Conservation (phyloP, 2,329 filamentous ascomycete genomes). For the Trichoderma hamatum region DNA sequence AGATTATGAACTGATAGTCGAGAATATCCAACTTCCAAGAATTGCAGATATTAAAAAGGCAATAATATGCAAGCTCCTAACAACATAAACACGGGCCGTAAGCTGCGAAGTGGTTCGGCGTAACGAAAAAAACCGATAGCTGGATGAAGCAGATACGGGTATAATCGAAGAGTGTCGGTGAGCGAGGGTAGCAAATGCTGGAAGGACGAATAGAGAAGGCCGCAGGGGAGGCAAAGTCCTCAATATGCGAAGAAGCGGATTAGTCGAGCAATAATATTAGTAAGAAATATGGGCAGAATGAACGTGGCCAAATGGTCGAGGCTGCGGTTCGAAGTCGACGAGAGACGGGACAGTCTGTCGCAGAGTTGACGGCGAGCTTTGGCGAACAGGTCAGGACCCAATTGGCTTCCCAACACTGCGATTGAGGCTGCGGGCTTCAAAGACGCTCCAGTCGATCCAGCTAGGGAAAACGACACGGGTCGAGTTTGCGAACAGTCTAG, state of each 20-base stretch:
- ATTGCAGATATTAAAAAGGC: conserved; percentile 21
- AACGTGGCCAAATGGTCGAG: conserved; percentile 36
- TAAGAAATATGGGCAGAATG: conserved; percentile 39
- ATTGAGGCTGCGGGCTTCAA: conserved; percentile 16
- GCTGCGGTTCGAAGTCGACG: conserved; percentile 33
- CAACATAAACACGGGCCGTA: conserved; percentile 19
- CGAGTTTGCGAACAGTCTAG: conserved; percentile 15
- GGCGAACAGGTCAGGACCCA: conserved; percentile 36
- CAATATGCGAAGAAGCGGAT: conserved; percentile 19
- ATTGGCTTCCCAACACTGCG: conserved; percentile 30
- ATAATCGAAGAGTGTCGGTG: conserved; percentile 26
- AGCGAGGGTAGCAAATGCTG: conserved; percentile 27
- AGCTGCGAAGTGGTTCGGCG: conserved; percentile 23
- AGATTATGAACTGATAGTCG: conserved; percentile 23
- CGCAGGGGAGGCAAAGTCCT: conserved; percentile 13
- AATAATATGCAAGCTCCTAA: conserved; percentile 21
- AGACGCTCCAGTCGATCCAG: conserved; percentile 20
- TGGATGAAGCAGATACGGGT: conserved; percentile 13
- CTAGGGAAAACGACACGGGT: conserved; percentile 24
- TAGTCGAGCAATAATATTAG: conserved; percentile 39
- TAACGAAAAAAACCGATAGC: conserved; percentile 12
- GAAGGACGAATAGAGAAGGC: conserved; percentile 25
- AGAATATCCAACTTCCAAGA: conserved; percentile 6
- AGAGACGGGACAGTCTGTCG: conserved; percentile 30
- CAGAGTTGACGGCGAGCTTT: conserved; percentile 32